Evolutionary conservation across 805 yeast genomes (phyloP).

Genomic region (Metschnikowia orientalis): DNA sequence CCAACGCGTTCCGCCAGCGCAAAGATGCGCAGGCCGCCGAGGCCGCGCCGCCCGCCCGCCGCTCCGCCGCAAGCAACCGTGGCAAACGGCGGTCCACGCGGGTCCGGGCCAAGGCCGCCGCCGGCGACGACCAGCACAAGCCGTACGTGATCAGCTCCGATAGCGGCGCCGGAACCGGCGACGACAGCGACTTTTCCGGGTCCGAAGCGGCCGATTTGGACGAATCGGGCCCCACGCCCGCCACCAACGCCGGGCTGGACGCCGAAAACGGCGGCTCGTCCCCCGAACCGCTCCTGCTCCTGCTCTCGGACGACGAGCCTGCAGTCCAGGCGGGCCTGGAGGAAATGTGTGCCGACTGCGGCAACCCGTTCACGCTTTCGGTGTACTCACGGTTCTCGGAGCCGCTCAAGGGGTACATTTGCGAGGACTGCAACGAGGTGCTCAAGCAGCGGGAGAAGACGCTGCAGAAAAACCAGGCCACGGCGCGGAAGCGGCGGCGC

Average conservation of each 20-base stretch:
- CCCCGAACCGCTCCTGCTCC: constrained; percentile 4
- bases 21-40: constrained; percentile 10
- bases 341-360: constrained; percentile 63
- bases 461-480: constrained; percentile 49
- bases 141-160: not conserved
- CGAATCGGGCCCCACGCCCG: too few species aligned
- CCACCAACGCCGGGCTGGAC: constrained; percentile 2
- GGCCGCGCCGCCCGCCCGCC: constrained; percentile 26
- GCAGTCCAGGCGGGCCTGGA: constrained; percentile 44
- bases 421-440: constrained; percentile 54
- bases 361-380: constrained; percentile 50
- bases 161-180: not conserved
- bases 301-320: constrained; percentile 10
- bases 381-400: constrained; percentile 59
- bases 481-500: constrained; percentile 70
- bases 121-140: constrained; percentile 9
- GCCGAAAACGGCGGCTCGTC: constrained; percentile 1
- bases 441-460: constrained; percentile 40
- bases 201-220: not conserved
- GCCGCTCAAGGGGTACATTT: constrained; percentile 58
- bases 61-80: constrained; percentile 26
- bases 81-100: constrained; percentile 6
- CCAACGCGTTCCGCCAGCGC: constrained; percentile 62
- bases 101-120: constrained; percentile 4
- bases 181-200: not conserved